Base-by-base conservation (phyloP, 78 protist genomes). In the Pelomyxa schiedti region DNA sequence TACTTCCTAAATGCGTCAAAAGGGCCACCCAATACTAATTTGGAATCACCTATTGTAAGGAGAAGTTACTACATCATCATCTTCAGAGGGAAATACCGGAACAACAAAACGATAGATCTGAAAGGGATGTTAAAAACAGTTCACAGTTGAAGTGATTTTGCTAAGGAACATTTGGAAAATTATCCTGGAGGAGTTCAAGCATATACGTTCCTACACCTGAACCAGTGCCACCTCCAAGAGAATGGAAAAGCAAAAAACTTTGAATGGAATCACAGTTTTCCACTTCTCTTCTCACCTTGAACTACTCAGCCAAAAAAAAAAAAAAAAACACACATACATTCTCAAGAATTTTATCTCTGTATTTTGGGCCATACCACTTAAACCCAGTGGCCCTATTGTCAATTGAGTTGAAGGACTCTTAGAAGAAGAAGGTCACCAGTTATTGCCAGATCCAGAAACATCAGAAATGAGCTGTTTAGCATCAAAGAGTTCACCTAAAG, bases 191-290 rank as follows among this genome's bases (percentile, higher is more conserved):
- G 9, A 79, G 36, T 4, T 42, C 8, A 0, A 85, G 38, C 0
- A 76, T 5, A 22, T 36, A 73, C 26, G 93, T 78, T 30, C 96
- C 96, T 0, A 93, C 68, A 1, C 96, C 96, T 1, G 90, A 74
- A 8, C 96, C 95, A 0, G 95, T 88, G 22, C 95, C 95, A 0
- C 95, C 95, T 2, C 94, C 90, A 2, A 83, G 8, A 4, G 86
- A 75, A 75, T 87, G 88, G 3, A 81, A 0, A 35, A 89, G 28
- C 52, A 86, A 43, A 83, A 89, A 89, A 26, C 83, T 42, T 42
- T 81, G 85, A 26, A 86, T 72, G 22, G 86, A 83, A 69, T 87
- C 92, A 80, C 96, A 92, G 2, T 0, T 0, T 42, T 86, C 88
- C 5, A 66, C 86, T 2, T 40, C 38, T 1, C 66, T 22, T 0